These are phyloP conservation scores for Suhomyces vadensis DNA, from an alignment of 805 yeast species.

Conservation along the genomic window DNA sequence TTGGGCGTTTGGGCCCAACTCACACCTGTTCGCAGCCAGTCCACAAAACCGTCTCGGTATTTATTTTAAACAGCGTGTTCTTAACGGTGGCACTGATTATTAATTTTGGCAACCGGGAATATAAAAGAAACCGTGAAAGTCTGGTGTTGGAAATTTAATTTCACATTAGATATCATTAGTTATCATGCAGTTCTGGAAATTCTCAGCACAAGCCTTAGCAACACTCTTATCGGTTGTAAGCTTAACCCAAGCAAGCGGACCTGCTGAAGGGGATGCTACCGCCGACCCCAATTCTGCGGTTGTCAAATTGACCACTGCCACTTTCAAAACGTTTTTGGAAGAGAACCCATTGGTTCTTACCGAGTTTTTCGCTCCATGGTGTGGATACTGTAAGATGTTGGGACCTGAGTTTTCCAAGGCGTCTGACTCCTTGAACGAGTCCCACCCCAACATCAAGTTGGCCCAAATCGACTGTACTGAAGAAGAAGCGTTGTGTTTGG, in stretches of 20 bases:
- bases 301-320: conserved; percentile 67
- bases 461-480: conserved; percentile 88
- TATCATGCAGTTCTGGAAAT: conserved; percentile 44
- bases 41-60: no score
- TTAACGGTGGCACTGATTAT: background rate
- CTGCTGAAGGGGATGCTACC: conserved; percentile 56
- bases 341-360: conserved; percentile 79
- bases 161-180: no score
- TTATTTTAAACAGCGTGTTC: conserved; percentile 6
- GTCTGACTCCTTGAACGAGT: conserved; percentile 57
- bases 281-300: conserved; percentile 88
- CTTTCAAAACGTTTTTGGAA: conserved; percentile 63
- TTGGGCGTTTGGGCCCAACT: no score
- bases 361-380: conserved; percentile 96
- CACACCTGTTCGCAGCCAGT: no score
- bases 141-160: no score
- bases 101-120: background rate
- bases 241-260: conserved; percentile 36
- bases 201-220: conserved; percentile 39
- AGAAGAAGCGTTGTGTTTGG: conserved; percentile 67
- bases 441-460: conserved; percentile 59
- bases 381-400: conserved; percentile 90
- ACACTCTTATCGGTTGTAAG: conserved; percentile 38
- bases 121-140: no score
- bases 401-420: conserved; percentile 82